A percentile compares a stretch with the other conserved stretches of the same genome.
Conservation (phyloP, 164 flowering plant species). For the Nymphaea thermarum region DNA sequence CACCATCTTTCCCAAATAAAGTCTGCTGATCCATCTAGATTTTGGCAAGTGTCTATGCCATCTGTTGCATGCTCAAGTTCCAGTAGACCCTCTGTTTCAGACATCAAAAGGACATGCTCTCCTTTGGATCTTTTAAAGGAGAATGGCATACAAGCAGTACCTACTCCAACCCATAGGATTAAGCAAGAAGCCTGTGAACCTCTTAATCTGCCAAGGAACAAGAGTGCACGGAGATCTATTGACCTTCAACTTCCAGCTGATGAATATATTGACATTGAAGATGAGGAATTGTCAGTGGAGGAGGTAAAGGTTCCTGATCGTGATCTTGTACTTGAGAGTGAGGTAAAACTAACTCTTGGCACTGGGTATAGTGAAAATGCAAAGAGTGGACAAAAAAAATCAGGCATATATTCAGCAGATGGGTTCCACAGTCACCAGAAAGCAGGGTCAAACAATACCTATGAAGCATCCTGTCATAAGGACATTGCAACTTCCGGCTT, state of each 20-base stretch:
- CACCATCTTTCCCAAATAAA: conserved; percentile 40
- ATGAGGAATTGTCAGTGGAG: conserved; percentile 23
- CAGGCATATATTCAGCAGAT: conserved; percentile 14
- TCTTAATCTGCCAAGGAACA: conserved; percentile 46
- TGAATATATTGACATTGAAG: conserved; percentile 64
- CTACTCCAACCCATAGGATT: conserved; percentile 24
- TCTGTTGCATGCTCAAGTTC: conserved; percentile 26
- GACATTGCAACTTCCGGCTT: conserved; percentile 27
- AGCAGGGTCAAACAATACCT: conserved; percentile 77
- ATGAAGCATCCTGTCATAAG: conserved; percentile 24
- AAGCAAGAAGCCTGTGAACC: conserved; percentile 30
- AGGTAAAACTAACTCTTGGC: conserved; percentile 22
- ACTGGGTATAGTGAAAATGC: conserved; percentile 1
- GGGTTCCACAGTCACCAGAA: conserved; percentile 13
- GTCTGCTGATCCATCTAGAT: conserved; percentile 30
- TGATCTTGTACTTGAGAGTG: conserved; percentile 17
- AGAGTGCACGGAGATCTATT: conserved; percentile 47
- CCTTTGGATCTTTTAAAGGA: conserved; percentile 35
- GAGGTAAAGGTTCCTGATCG: conserved; percentile 15
- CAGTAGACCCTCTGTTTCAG: conserved; percentile 34
- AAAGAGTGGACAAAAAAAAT: conserved; percentile 11
- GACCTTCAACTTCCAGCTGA: conserved; percentile 90
- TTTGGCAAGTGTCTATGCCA: conserved; percentile 31
- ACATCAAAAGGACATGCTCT: conserved; percentile 31
- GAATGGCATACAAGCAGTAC: conserved; percentile 20